These are phyloP conservation scores for Penicillium sclerotiorum DNA, from an alignment of 2,329 filamentous ascomycete species.

Conservation along the genomic window DNA sequence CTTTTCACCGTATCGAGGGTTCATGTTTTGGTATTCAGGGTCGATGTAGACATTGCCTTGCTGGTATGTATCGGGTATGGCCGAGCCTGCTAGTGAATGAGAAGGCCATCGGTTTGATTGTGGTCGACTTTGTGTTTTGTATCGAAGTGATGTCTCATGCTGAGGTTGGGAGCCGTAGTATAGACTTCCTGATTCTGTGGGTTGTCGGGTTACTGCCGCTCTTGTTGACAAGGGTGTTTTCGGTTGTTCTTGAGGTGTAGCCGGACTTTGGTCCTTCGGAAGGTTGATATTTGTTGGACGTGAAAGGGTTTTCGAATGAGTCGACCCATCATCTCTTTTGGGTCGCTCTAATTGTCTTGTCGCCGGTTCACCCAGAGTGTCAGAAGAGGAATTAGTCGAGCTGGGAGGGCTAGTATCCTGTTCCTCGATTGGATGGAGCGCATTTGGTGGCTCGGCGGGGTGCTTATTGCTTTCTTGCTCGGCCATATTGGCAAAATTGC, in stretches of 20 bases:
- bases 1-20: slow-evolving; percentile 55
- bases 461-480: neutral
- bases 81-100: slow-evolving; percentile 9
- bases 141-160: neutral
- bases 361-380: neutral
- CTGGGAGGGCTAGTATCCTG: slow-evolving; percentile 6
- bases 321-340: neutral
- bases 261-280: neutral
- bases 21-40: slow-evolving; percentile 36
- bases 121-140: slow-evolving; percentile 4
- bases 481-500: neutral
- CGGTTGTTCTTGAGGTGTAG: slow-evolving; percentile 1
- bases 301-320: neutral
- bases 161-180: slow-evolving; percentile 10
- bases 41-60: slow-evolving; percentile 8
- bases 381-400: slow-evolving; percentile 1
- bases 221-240: slow-evolving; percentile 4
- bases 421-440: slow-evolving; percentile 12
- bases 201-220: slow-evolving; percentile 9
- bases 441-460: neutral
- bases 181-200: slow-evolving; percentile 14
- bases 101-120: slow-evolving; percentile 8
- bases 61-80: neutral
- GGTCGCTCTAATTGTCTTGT: neutral
- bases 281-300: neutral